Percentiles rank a stretch among this genome's conserved stretches.
These are phyloP conservation scores for Apiotrichum montevideense DNA, from an alignment of 1,284 basidiomycete genomes.

Conservation along the genomic window DNA sequence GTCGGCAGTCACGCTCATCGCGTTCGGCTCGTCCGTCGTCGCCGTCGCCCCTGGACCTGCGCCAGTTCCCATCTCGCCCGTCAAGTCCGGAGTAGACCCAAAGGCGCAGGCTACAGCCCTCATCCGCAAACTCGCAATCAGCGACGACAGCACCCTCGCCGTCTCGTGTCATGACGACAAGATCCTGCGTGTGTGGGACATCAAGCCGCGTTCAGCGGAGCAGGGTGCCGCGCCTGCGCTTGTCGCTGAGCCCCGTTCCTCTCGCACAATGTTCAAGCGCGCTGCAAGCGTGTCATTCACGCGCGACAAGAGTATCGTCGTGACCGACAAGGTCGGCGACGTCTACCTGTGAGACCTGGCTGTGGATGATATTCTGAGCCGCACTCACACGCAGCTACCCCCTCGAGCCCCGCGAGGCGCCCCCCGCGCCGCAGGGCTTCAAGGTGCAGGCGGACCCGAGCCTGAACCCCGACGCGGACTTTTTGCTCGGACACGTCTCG, in stretches of 20 bases:
- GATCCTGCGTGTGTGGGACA: conserved; percentile 63
- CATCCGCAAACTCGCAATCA: conserved; percentile 58
- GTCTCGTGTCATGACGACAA: conserved; percentile 74
- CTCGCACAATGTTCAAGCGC: conserved; percentile 20
- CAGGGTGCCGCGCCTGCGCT: too few species aligned
- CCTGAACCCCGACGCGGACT: conserved; percentile 46
- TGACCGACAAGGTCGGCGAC: conserved; percentile 44
- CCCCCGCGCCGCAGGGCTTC: conserved; percentile 36
- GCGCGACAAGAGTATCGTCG: conserved; percentile 23
- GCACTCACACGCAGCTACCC: conserved; percentile 29
- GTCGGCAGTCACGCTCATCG: conserved; percentile 5
- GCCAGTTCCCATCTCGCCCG: background rate
- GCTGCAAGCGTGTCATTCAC: conserved; percentile 24
- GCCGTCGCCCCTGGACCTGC: conserved; percentile 16
- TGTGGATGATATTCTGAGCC: background rate
- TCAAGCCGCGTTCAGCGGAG: conserved; percentile 32
- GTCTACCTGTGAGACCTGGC: conserved; percentile 28
- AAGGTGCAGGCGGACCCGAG: conserved; percentile 66
- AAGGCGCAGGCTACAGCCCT: conserved; percentile 33
- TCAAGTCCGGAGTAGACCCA: background rate
- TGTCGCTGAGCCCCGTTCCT: background rate
- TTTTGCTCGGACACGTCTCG: conserved; percentile 62
- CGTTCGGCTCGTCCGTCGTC: conserved; percentile 10
- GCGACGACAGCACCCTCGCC: conserved; percentile 52
- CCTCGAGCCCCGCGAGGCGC: conserved; percentile 53